Percentiles rank a stretch among this genome's conserved stretches.
Conservation (phyloP, 768 basidiomycete genomes). For the Ephemerocybe angulata region DNA sequence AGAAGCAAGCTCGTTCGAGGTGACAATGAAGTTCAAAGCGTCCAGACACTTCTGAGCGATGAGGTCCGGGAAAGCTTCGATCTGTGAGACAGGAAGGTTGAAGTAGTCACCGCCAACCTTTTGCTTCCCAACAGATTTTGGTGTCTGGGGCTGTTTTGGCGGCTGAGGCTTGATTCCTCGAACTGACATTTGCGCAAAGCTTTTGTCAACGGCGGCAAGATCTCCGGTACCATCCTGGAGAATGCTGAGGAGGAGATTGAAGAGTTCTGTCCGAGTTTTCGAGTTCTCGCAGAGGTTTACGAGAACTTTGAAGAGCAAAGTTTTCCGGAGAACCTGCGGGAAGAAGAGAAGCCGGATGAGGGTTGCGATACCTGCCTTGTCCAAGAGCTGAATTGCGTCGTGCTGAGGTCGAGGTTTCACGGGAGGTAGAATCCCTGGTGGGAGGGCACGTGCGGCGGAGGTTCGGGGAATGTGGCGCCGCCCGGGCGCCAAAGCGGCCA, state of each 20-base stretch:
- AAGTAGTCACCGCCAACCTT: constrained; percentile 54
- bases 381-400: constrained; percentile 90
- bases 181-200: constrained; percentile 88
- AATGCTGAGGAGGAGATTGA: constrained; percentile 91
- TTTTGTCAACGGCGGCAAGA: constrained; percentile 86
- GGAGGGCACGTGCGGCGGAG: constrained; percentile 11
- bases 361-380: constrained; percentile 83
- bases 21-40: constrained; percentile 83
- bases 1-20: constrained; percentile 76
- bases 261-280: constrained; percentile 85
- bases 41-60: constrained; percentile 94
- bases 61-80: constrained; percentile 86
- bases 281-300: constrained; percentile 95
- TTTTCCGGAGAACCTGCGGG: constrained; percentile 87
- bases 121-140: constrained; percentile 69
- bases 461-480: constrained; percentile 28
- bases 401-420: constrained; percentile 38
- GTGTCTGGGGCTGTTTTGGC: constrained; percentile 53
- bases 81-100: constrained; percentile 50
- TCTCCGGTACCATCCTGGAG: constrained; percentile 95
- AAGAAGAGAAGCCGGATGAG: constrained; percentile 94
- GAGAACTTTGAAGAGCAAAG: constrained; percentile 81
- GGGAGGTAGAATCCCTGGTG: constrained; percentile 26
- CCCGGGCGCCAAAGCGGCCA: constrained; percentile 30
- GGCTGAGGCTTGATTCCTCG: constrained; percentile 48